Conservation (phyloP, 768 basidiomycete genomes). For the Tylopilus plumbeoviolaceoides region DNA sequence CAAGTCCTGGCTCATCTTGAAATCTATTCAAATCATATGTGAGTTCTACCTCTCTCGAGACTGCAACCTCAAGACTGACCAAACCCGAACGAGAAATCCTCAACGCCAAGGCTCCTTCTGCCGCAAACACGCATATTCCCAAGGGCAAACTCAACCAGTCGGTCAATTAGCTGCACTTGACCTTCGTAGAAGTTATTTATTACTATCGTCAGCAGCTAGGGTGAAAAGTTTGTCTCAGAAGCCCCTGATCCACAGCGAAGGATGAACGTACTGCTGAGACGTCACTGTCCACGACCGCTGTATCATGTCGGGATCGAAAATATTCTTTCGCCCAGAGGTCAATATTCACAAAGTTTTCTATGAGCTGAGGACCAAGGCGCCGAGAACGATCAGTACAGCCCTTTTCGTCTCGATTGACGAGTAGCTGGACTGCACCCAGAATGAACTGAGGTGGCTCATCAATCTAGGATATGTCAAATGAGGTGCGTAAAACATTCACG, state of each 20-base stretch:
- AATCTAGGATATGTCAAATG: slow-evolving; percentile 16
- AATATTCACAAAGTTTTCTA: slow-evolving; percentile 30
- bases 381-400: slow-evolving; percentile 13
- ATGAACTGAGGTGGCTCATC: slow-evolving; percentile 24
- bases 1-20: slow-evolving; percentile 29
- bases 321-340: slow-evolving; percentile 27
- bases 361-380: slow-evolving; percentile 26
- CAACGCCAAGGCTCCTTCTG: slow-evolving; percentile 14
- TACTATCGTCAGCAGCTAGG: slow-evolving; percentile 27
- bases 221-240: neutral
- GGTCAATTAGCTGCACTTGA: slow-evolving; percentile 26
- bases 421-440: slow-evolving; percentile 25
- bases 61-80: slow-evolving; percentile 14
- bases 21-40: slow-evolving; percentile 15
- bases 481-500: neutral
- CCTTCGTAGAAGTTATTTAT: slow-evolving; percentile 31
- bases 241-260: neutral
- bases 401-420: slow-evolving; percentile 24
- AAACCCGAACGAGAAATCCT: slow-evolving; percentile 29
- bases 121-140: slow-evolving; percentile 20
- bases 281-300: slow-evolving; percentile 12
- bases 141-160: slow-evolving; percentile 23
- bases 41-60: neutral
- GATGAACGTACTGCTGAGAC: slow-evolving; percentile 16
- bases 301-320: slow-evolving; percentile 20